Evolutionary conservation across 352 stramenopile species (phyloP).

Genomic region (Globisporangium splendens): DNA sequence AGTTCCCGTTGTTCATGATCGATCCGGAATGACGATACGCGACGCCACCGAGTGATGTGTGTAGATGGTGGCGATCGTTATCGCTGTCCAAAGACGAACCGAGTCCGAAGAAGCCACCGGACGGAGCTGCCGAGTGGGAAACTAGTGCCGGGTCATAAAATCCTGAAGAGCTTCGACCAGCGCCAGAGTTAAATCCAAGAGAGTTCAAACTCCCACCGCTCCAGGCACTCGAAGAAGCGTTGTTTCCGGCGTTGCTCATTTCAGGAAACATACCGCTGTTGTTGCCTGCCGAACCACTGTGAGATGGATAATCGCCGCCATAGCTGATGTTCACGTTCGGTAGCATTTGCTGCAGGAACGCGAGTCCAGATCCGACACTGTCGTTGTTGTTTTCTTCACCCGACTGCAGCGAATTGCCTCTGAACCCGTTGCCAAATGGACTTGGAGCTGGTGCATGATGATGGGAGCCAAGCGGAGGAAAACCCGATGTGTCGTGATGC

Average conservation of each 20-base stretch:
- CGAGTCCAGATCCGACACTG: conserved; percentile 37
- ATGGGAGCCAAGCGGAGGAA: conserved; percentile 36
- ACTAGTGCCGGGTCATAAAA: conserved; percentile 60
- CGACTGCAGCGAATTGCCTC: conserved; percentile 2
- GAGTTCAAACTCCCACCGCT: conserved; percentile 12
- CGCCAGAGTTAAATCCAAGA: conserved; percentile 15
- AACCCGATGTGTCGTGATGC: conserved; percentile 28
- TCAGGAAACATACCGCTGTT: conserved; percentile 3
- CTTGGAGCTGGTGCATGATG: conserved; percentile 19
- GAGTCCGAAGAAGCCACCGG: conserved; percentile 24
- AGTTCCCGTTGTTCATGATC: conserved; percentile 48
- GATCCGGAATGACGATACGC: conserved; percentile 38
- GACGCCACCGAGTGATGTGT: conserved; percentile 27
- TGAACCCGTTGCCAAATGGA: conserved; percentile 26
- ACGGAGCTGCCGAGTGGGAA: conserved; percentile 19
- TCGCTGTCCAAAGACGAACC: conserved; percentile 29
- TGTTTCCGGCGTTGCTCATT: neutral
- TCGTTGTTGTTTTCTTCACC: neutral
- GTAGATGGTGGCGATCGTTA: conserved; percentile 20
- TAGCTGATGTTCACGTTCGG: conserved; percentile 88
- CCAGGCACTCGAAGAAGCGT: conserved; percentile 6
- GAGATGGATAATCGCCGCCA: conserved; percentile 54
- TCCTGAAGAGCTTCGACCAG: conserved; percentile 1
- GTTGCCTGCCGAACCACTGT: neutral
- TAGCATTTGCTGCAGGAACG: conserved; percentile 86